A percentile compares a stretch with the other conserved stretches of the same genome.
These are phyloP conservation scores for Paecilomyces sp. DNA, from an alignment of 2,329 filamentous ascomycete species.

Conservation along the genomic window DNA sequence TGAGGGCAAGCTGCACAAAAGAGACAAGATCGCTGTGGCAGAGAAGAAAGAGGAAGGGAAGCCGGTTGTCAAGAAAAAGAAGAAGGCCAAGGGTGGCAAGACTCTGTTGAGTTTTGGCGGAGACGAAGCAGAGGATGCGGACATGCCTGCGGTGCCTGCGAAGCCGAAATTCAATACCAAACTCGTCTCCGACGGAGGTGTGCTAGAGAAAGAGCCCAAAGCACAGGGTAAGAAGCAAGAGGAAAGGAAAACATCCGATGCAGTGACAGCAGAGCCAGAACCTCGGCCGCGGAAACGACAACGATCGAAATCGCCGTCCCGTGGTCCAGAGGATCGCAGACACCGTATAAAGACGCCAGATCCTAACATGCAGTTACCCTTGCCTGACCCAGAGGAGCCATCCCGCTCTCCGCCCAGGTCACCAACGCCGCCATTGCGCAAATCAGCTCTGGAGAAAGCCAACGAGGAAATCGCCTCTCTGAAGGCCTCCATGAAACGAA, in stretches of 20 bases:
- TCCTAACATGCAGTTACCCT: constrained; percentile 36
- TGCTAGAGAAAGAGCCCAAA: constrained; percentile 8
- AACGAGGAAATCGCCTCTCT: constrained; percentile 40
- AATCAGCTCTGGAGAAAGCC: constrained; percentile 32
- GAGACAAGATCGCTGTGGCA: constrained; percentile 27
- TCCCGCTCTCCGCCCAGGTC: constrained; percentile 21
- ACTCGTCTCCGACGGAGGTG: constrained; percentile 30
- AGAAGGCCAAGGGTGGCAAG: constrained; percentile 35
- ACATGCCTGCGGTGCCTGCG: constrained; percentile 27
- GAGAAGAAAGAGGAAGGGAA: constrained; percentile 17
- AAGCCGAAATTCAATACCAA: constrained; percentile 45
- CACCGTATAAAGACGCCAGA: constrained; percentile 32
- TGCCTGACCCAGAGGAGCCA: constrained; percentile 38
- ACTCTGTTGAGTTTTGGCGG: constrained; percentile 41
- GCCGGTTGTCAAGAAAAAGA: constrained; percentile 31
- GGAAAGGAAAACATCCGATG: constrained; percentile 5
- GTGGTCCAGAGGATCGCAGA: constrained; percentile 17
- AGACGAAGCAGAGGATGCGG: constrained; percentile 32
- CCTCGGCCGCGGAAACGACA: constrained; percentile 19
- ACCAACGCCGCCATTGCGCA: constrained; percentile 20
- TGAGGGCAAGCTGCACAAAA: constrained; percentile 37
- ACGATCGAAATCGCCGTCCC: constrained; percentile 25
- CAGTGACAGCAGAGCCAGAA: constrained; percentile 8
- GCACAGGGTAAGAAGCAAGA: constrained; percentile 5
- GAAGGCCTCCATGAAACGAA: constrained; percentile 43